These are phyloP conservation scores for Cornus florida DNA, from an alignment of 148 eudicot genomes.

Conservation along the genomic window DNA sequence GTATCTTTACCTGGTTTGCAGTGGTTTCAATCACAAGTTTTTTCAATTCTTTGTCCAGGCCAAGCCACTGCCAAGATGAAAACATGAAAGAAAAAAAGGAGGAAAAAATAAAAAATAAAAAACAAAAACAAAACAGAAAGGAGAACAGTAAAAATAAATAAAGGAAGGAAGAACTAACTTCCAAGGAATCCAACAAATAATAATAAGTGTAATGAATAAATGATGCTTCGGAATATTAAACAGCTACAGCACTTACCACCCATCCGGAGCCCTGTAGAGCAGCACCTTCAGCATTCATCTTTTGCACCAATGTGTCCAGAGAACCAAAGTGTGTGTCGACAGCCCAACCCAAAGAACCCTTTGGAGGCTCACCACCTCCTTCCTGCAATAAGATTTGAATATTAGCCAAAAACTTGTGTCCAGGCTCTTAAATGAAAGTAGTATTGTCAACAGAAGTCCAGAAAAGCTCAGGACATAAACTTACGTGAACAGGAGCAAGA, in stretches of 20 bases:
- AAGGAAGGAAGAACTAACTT: background rate
- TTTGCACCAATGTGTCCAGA: constrained; percentile 63
- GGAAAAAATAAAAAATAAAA: no score
- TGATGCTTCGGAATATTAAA: background rate
- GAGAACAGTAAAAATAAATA: background rate
- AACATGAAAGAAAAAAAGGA: background rate
- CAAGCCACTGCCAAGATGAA: constrained; percentile 82
- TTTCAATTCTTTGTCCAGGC: constrained; percentile 74
- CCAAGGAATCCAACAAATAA: background rate
- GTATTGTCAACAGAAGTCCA: background rate
- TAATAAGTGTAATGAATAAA: background rate
- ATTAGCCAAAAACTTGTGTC: constrained; percentile 3
- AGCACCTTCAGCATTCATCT: constrained; percentile 98
- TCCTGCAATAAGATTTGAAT: constrained; percentile 44
- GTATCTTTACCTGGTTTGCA: constrained; percentile 71
- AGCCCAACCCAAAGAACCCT: constrained; percentile 70
- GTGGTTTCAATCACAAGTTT: constrained; percentile 93
- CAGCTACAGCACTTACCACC: constrained; percentile 62
- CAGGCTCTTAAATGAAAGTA: background rate
- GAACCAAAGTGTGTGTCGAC: constrained; percentile 85
- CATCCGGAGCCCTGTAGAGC: constrained; percentile 98
- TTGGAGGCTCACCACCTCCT: constrained; percentile 94
- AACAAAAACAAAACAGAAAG: no score
- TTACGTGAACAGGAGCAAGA: constrained; percentile 75
- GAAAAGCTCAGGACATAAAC: constrained; percentile 13